phyloP scores from a whole-genome alignment of 352 stramenopile species.

The Phytophthora chlamydospora region DNA sequence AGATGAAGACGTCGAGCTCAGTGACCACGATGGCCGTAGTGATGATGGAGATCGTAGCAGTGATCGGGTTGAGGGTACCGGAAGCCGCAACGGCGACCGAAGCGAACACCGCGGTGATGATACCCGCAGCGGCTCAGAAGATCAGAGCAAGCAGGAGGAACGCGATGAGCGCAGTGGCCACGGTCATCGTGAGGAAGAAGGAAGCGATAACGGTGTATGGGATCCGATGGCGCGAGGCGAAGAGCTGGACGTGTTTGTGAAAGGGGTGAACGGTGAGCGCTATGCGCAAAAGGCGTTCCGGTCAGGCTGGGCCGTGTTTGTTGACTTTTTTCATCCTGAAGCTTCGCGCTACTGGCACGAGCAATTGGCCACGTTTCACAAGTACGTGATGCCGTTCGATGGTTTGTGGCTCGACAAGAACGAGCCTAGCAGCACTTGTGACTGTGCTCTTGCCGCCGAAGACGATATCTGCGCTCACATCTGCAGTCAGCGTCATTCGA shows the following conservation, averaged over 20 bases:
- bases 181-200: too few species aligned
- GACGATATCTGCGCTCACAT: conserved; percentile 42
- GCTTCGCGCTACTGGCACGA: conserved; percentile 70
- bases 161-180: neutral
- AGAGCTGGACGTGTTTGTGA: conserved; percentile 78
- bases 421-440: conserved; percentile 76
- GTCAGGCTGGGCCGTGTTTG: conserved; percentile 70
- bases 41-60: neutral
- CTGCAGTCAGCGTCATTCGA: conserved; percentile 16
- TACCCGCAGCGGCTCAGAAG: neutral
- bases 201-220: conserved; percentile 15
- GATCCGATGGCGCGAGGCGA: conserved; percentile 46
- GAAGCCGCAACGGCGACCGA: too few species aligned
- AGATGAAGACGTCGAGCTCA: neutral
- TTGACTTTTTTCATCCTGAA: conserved; percentile 88
- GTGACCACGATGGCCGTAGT: neutral
- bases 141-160: conserved; percentile 5
- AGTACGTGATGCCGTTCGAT: conserved; percentile 70
- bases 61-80: neutral
- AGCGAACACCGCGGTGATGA: too few species aligned
- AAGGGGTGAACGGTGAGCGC: conserved; percentile 64
- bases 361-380: conserved; percentile 67
- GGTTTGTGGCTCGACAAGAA: conserved; percentile 89
- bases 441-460: conserved; percentile 46
- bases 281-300: conserved; percentile 75